These are phyloP conservation scores for Xeromyces bisporus DNA, from an alignment of 495 filamentous ascomycete species.

Conservation along the genomic window DNA sequence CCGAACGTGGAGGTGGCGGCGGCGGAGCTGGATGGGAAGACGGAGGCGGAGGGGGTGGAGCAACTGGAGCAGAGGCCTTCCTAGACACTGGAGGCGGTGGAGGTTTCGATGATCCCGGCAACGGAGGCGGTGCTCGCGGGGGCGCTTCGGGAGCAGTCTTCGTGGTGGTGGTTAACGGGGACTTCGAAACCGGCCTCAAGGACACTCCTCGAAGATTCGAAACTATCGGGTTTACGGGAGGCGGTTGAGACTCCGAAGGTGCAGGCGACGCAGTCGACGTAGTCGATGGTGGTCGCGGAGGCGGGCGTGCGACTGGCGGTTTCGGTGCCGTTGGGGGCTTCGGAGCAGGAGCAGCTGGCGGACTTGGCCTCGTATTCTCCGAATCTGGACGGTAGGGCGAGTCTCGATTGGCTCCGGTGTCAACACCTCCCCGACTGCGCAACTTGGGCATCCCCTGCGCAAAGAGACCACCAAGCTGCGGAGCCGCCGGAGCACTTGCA, in stretches of 20 bases:
- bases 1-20: slow-evolving; percentile 31
- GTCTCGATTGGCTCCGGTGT: slow-evolving; percentile 69
- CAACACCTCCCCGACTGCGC: slow-evolving; percentile 71
- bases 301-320: slow-evolving; percentile 37
- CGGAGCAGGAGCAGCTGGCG: slow-evolving; percentile 28
- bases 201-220: slow-evolving; percentile 44
- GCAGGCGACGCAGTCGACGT: too few species aligned
- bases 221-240: slow-evolving; percentile 38
- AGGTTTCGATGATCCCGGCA: slow-evolving; percentile 35
- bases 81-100: slow-evolving; percentile 35
- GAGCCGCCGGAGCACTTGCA: slow-evolving; percentile 37
- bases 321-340: slow-evolving; percentile 46
- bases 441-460: slow-evolving; percentile 92
- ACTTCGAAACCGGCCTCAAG: slow-evolving; percentile 31
- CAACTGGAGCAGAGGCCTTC: slow-evolving; percentile 40
- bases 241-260: slow-evolving; percentile 29
- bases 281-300: slow-evolving; percentile 38
- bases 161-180: slow-evolving; percentile 30
- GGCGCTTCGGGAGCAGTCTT: slow-evolving; percentile 32
- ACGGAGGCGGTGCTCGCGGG: slow-evolving; percentile 51
- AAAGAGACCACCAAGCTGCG: slow-evolving; percentile 79
- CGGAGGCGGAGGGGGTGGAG: slow-evolving; percentile 24
- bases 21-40: slow-evolving; percentile 18
- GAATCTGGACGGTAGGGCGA: slow-evolving; percentile 68
- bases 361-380: slow-evolving; percentile 35